Evolutionary conservation across 1,139 yeast species (phyloP), one percentile per base, ranked within the genome.

Genomic region (Saccharomyces pastorianus): DNA sequence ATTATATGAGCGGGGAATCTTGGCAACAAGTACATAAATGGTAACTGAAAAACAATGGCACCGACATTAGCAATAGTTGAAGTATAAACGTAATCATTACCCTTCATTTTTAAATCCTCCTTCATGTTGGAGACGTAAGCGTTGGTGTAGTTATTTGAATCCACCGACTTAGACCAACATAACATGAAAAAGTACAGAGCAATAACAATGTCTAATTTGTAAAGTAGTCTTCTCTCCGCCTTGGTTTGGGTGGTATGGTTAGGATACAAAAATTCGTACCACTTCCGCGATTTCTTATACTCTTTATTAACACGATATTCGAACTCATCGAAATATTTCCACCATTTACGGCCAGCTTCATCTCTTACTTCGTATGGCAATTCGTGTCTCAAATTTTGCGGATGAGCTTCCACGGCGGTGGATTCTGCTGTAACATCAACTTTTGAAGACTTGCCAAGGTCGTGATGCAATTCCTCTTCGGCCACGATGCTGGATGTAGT

Each of bases 141-240:
- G 64, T 82, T 83, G 54, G 81, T 79, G 52, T 82, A 72, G 63
- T 71, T 72, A 49, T 82, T 75, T 55, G 79, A 79, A 66, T 85
- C 91, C 52, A 85, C 72, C 55, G 82, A 82, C 64, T 85, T 85
- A 50, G 83, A 84, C 86, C 88, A 85, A 67, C 83, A 84, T 23
- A 84, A 81, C 71, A 82, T 71, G 61, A 84, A 73, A 34, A 85
- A 77, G 65, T 81, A 85, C 47, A 81, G 69, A 3, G 85, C 79
- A 58, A 85, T 73, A 48, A 83, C 64, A 11, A 84, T 55, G 64
- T 86, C 95, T 51, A 85, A 69, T 65, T 86, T 86, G 66, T 79
- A 68, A 50, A 86, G 73, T 51, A 85, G 72, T 50, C 64, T 70
- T 60, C 78, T 67, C 72, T 81, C 81, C 13, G 76, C 83, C 1